Evolutionary conservation across 371 early-diverging fungal genomes (phyloP), one percentile per base, ranked within the genome.

Genomic region (Entomophthora muscae): DNA sequence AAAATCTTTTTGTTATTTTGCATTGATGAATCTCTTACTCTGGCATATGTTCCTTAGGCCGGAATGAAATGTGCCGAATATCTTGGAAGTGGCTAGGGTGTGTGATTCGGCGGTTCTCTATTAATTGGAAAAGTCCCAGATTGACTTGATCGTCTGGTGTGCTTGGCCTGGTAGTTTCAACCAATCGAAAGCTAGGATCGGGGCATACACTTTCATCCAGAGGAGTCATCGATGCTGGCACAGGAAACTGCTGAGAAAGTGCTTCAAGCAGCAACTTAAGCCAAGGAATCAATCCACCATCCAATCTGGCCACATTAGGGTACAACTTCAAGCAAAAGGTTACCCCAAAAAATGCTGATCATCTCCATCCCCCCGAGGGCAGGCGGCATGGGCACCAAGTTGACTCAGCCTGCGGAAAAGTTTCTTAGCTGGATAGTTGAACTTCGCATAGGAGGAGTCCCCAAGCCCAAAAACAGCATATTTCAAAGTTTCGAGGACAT

Each of bases 281-380:
- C 95, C 93, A 96, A 22, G 91, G 92, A 59, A 86, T 84, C 32
- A 93, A 73, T 28, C 82, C 84, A 23, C 92, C 93, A 66, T 94
- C 93, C 22, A 88, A 53, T 3, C 89, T 86, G 57, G 1, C 23
- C 28, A 66, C 26, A 7, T 62, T 23, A 54, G 63, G 57, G 2
- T 21, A 42, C n/a, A 17, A 2, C 5, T 13, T 24, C 1, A 3
- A 55, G 26, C 21, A 21, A 61, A 28, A 28, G 29, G 7, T 73
- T 76, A 82, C 80, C 99, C 99, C 60, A 91, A 72, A 67, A 86
- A 88, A 71, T 99, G 98, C 72, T 97, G 98, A 70, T 95, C 95
- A 70, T 99, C 98, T 42, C 95, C 96, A 66, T 91, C 89, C 1
- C 91, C 95, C 61, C 90, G 78, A 3, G 73, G 71, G 21, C 83